These are phyloP conservation scores for Geranium incanum DNA, from an alignment of 441 rosid species.

Conservation along the genomic window DNA sequence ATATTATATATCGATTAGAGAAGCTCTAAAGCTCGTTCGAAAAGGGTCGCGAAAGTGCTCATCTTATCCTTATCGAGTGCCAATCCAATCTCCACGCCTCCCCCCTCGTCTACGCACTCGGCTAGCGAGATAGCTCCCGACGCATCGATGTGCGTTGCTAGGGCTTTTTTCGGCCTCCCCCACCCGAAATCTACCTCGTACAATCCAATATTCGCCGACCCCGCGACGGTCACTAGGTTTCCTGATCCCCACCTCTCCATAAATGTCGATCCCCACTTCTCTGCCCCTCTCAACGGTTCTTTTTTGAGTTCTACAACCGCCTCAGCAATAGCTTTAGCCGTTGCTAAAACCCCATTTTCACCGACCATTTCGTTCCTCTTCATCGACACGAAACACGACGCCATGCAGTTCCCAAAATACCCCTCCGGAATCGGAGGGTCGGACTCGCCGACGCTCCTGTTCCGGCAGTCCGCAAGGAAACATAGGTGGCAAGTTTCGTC, in stretches of 20 bases:
- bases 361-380: not conserved
- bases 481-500: no score
- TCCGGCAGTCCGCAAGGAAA: not conserved
- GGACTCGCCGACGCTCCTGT: not conserved
- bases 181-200: constrained; percentile 46
- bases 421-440: not conserved
- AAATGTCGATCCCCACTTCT: constrained; percentile 3
- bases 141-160: constrained; percentile 15
- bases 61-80: constrained; percentile 2
- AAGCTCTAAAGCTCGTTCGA: no score
- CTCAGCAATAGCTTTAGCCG: not conserved
- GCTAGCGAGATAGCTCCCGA: not conserved
- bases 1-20: no score
- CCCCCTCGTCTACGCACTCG: constrained; percentile 9
- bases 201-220: constrained; percentile 16
- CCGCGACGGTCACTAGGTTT: constrained; percentile 1
- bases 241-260: not conserved
- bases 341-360: not conserved
- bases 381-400: not conserved
- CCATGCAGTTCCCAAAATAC: not conserved
- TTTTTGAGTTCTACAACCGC: not conserved
- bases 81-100: constrained; percentile 16
- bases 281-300: constrained; percentile 4
- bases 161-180: constrained; percentile 35
- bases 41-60: not conserved